A percentile compares a stretch with the other conserved stretches of the same genome.
Evolutionary conservation across 1,139 yeast genomes (phyloP).

Genomic region (Pichia sp.): DNA sequence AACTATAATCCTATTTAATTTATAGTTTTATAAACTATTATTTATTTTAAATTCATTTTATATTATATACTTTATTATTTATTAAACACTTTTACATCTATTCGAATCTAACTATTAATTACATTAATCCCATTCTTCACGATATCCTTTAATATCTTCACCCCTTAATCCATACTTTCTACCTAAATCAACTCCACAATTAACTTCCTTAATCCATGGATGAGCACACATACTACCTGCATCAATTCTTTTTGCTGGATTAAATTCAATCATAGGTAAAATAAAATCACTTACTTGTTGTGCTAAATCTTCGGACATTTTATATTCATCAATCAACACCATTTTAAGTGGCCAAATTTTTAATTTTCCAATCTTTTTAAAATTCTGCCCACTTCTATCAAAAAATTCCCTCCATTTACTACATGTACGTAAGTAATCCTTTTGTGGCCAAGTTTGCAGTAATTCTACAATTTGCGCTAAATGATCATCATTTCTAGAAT

Average conservation of each 20-base stretch:
- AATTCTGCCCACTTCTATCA: constrained; percentile 30
- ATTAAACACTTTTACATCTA: no score
- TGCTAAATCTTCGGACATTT: constrained; percentile 80
- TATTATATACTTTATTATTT: background rate
- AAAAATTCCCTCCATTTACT: constrained; percentile 48
- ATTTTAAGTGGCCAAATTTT: constrained; percentile 61
- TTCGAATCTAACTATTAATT: no score
- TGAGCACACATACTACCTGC: constrained; percentile 73
- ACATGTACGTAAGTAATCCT: constrained; percentile 40
- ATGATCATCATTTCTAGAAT: constrained; percentile 67
- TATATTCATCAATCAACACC: constrained; percentile 70
- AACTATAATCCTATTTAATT: no score
- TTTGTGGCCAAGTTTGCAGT: constrained; percentile 50
- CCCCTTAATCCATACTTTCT: constrained; percentile 50
- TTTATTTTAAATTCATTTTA: background rate
- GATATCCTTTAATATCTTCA: constrained; percentile 53
- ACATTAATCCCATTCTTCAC: constrained; percentile 7
- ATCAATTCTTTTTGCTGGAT: constrained; percentile 66
- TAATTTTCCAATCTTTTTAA: constrained; percentile 53
- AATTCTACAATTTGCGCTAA: constrained; percentile 68
- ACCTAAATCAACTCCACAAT: constrained; percentile 42
- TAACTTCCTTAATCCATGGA: constrained; percentile 58
- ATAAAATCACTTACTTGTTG: constrained; percentile 59
- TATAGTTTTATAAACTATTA: background rate
- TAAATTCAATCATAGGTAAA: constrained; percentile 58